Base-by-base conservation (phyloP, 352 stramenopile genomes). In the Pythium utonaiense region DNA sequence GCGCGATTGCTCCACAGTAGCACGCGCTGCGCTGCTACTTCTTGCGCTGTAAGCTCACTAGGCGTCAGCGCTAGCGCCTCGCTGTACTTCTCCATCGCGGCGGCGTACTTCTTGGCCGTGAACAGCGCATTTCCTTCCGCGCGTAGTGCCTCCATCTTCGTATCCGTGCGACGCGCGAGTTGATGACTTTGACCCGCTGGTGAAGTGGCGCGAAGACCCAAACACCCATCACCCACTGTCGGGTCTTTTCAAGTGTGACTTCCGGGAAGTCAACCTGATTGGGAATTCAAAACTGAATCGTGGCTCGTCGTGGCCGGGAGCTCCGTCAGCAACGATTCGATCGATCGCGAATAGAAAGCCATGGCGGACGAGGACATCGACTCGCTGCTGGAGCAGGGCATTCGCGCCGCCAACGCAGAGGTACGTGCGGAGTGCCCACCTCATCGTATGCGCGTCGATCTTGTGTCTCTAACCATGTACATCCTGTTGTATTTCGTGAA, bases 1-100 rank as follows among this genome's bases (percentile, higher is more conserved):
- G 85, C 83, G 58, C 84, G 83, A 62, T 95, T 95, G 68, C 73
- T 92, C 67, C 71, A 88, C 13, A 95, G 74, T 49, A 92, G 45
- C 40, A 83, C 71, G 22, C 74, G 70, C 67, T 93, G 80, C 24
- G 62, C 57, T 13, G 80, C 57, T 19, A 74, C 51, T 14, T 78
- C 65, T 34, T 57, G 2, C 58, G 34, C 31, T 13, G 28, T 27
- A 42, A 73, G 34, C 38, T 60, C 24, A 9, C 61, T 19, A 3
- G 42, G 38, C 14, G 34, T 33, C 30, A 59, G 42, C 27, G 34
- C 44, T 12, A 95, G 66, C 3, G 76, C 85, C 28, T 82, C 69
- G 16, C 73, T 75, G 70, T 95, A 95, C 71, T 84, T 91, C 33
- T 53, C 72, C 34, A 88, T 69, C 19, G 85, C 85, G 12, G 64